phyloP scores from a whole-genome alignment of 2,329 filamentous ascomycete species.

The Coleophoma cylindrospora region DNA sequence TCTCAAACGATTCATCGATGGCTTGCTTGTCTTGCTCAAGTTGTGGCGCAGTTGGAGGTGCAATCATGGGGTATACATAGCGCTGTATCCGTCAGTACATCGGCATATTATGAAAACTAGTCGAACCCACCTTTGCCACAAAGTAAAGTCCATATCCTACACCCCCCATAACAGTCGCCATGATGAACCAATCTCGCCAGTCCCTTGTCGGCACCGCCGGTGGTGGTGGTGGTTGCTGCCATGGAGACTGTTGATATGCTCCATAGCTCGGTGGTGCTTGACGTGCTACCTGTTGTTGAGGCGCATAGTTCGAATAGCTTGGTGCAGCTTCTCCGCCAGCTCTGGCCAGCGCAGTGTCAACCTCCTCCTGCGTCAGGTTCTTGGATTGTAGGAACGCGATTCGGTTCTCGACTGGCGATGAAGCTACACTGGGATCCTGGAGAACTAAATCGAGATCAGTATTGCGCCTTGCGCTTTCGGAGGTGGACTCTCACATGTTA shows the following conservation, averaged over 20 bases:
- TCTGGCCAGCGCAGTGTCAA: constrained; percentile 77
- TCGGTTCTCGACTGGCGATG: constrained; percentile 86
- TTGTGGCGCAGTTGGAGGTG: constrained; percentile 89
- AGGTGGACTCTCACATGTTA: constrained; percentile 25
- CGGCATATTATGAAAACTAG: background rate
- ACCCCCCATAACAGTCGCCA: constrained; percentile 91
- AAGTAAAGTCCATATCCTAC: constrained; percentile 86
- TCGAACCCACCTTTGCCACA: constrained; percentile 66
- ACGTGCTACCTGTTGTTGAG: constrained; percentile 35
- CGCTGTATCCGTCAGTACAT: constrained; percentile 46
- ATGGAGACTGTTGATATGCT: constrained; percentile 45
- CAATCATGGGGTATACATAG: constrained; percentile 86
- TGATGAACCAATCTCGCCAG: constrained; percentile 99
- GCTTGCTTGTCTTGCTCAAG: constrained; percentile 89
- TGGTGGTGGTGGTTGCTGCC: constrained; percentile 49
- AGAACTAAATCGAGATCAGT: constrained; percentile 56
- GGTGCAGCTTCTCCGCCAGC: constrained; percentile 54
- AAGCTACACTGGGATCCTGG: constrained; percentile 86
- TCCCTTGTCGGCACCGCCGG: constrained; percentile 70
- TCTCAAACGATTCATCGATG: constrained; percentile 90
- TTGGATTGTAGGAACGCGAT: constrained; percentile 93
- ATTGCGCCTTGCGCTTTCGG: constrained; percentile 1
- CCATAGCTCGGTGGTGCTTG: constrained; percentile 37
- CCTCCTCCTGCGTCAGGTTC: constrained; percentile 94
- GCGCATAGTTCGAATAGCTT: constrained; percentile 34